Percentiles rank a stretch among this genome's conserved stretches.
Conservation (phyloP, 1,284 basidiomycete species). For the Ustilago trichophora region DNA sequence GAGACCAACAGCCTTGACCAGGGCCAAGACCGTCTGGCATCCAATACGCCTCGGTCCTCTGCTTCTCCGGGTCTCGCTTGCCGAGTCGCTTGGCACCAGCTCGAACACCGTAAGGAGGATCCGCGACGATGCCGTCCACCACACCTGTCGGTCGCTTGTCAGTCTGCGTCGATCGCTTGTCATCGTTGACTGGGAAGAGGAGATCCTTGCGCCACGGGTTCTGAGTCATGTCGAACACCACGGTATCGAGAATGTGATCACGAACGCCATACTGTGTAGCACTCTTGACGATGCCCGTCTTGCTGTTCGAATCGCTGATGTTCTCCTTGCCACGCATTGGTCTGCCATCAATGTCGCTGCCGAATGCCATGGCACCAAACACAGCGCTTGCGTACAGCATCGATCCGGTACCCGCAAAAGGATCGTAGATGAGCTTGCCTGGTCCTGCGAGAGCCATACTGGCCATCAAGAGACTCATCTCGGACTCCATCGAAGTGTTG, state of each 20-base stretch:
- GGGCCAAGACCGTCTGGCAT: slow-evolving; percentile 61
- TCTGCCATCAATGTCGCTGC: slow-evolving; percentile 95
- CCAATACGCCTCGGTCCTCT: slow-evolving; percentile 59
- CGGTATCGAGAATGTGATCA: slow-evolving; percentile 80
- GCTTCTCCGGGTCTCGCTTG: slow-evolving; percentile 69
- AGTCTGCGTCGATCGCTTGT: not conserved
- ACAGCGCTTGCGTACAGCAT: slow-evolving; percentile 80
- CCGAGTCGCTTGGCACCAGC: slow-evolving; percentile 96
- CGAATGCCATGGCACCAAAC: slow-evolving; percentile 86
- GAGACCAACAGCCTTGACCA: slow-evolving; percentile 48
- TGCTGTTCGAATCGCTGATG: slow-evolving; percentile 61
- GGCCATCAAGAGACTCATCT: slow-evolving; percentile 93
- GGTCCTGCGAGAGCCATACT: slow-evolving; percentile 88
- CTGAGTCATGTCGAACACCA: slow-evolving; percentile 87
- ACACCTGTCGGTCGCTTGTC: slow-evolving; percentile 69
- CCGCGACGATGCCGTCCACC: slow-evolving; percentile 83
- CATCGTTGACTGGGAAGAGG: slow-evolving; percentile 11
- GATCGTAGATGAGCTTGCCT: slow-evolving; percentile 92
- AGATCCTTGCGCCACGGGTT: slow-evolving; percentile 78
- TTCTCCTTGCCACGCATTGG: slow-evolving; percentile 90
- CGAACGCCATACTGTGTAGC: slow-evolving; percentile 87
- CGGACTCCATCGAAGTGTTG: slow-evolving; percentile 97
- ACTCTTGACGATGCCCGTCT: slow-evolving; percentile 74
- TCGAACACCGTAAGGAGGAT: slow-evolving; percentile 81
- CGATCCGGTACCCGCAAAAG: slow-evolving; percentile 95